phyloP scores from a whole-genome alignment of 2,329 filamentous ascomycete species.

The Fusarium sp. region DNA sequence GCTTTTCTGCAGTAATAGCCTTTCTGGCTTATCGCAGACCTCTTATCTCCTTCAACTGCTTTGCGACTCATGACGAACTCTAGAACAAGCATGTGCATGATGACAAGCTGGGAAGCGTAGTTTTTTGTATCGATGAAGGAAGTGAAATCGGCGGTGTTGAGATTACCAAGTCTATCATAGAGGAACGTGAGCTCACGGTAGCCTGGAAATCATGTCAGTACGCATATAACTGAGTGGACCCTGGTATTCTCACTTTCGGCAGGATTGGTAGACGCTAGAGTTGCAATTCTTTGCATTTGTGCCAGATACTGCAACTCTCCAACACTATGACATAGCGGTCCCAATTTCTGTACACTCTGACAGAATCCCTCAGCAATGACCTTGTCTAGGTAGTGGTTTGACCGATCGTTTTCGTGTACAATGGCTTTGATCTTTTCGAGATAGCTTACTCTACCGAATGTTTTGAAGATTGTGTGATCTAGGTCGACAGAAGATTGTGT shows the following conservation, averaged over 20 bases:
- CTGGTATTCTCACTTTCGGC: conserved; percentile 44
- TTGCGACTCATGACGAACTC: conserved; percentile 48
- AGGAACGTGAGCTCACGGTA: conserved; percentile 44
- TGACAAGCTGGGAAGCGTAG: conserved; percentile 50
- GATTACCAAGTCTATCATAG: conserved; percentile 47
- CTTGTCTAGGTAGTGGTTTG: conserved; percentile 28
- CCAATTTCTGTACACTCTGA: conserved; percentile 46
- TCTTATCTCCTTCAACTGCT: conserved; percentile 15
- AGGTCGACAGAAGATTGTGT: conserved; percentile 33
- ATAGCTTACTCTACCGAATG: conserved; percentile 46
- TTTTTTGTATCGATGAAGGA: conserved; percentile 49
- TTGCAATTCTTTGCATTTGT: conserved; percentile 48
- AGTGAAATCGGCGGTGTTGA: conserved; percentile 49
- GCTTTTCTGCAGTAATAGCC: conserved; percentile 40
- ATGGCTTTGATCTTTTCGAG: conserved; percentile 44
- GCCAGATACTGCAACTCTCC: conserved; percentile 49
- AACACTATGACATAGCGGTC: conserved; percentile 48
- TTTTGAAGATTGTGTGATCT: conserved; percentile 42
- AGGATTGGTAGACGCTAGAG: conserved; percentile 41
- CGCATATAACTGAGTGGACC: accelerated
- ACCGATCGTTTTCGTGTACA: conserved; percentile 17
- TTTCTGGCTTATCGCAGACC: conserved; percentile 10
- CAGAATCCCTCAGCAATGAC: conserved; percentile 46
- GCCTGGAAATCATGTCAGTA: conserved; percentile 36
- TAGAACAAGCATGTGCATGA: conserved; percentile 53